Conservation (phyloP, 495 filamentous ascomycete species). For the Astrothelium macrocarpum region DNA sequence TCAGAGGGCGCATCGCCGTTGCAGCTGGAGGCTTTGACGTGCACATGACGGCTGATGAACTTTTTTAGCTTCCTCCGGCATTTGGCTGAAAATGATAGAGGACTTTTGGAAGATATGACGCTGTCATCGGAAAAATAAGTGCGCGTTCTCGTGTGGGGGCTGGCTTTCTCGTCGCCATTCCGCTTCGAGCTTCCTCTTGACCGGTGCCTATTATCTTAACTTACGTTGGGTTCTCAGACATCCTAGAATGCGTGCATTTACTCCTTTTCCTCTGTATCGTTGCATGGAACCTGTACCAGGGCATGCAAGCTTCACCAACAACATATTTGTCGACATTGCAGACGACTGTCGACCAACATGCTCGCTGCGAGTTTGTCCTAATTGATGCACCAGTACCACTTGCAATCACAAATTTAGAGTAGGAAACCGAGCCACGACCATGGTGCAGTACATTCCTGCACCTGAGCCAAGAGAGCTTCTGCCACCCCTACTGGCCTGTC, state of each 20-base stretch:
- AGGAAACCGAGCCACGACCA: background rate
- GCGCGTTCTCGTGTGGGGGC: background rate
- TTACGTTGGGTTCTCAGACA: background rate
- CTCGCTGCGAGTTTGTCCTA: background rate
- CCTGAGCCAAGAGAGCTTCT: conserved; percentile 58
- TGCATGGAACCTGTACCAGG: background rate
- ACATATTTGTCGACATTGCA: background rate
- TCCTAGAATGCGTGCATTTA: background rate
- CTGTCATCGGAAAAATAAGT: background rate
- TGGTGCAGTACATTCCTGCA: conserved; percentile 41
- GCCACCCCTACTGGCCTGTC: conserved; percentile 68
- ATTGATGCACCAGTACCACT: background rate
- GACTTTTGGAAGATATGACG: background rate
- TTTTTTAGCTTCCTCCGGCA: background rate
- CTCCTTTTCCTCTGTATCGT: background rate
- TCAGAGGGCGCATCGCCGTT: background rate
- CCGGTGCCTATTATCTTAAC: background rate
- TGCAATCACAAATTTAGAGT: background rate
- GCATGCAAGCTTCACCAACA: background rate
- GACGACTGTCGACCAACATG: background rate
- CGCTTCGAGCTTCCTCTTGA: background rate
- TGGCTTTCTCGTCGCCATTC: background rate
- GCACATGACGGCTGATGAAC: background rate
- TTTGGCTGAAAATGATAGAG: too few species aligned
- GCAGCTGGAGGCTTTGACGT: background rate